Evolutionary conservation across 2,329 filamentous ascomycete genomes (phyloP), one percentile per base, ranked within the genome.

Genomic region (Bipolaris zeicola): DNA sequence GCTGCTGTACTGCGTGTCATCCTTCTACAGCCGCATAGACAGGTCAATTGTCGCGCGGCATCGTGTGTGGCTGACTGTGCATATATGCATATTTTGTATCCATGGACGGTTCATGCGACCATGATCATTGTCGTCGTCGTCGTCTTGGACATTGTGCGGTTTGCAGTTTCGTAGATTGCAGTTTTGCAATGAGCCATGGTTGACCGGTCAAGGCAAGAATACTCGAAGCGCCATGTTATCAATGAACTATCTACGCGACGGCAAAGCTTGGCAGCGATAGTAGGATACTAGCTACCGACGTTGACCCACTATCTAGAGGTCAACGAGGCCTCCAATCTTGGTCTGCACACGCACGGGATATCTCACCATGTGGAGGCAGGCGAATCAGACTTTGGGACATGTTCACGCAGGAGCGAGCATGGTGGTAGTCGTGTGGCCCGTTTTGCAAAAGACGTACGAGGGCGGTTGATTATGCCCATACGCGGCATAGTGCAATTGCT

Each of bases 1-100:
- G 31, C 50, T 54, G 55, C 38, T 52, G 55, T 55, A 44, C 50
- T 20, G 54, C 44, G 50, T 50, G 33, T 33, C 51, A 52, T 44
- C 39, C 39, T 61, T 41, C 34, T 48, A 50, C 36, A 42, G 42
- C 39, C 46, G 50, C 43, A 38, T 39, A 33, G 22, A 43, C 22
- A 52, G n/a, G 38, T 31, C 31, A 22, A 55, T 38, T 37, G 41
- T 49, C 41, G 43, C 36, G 50, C 50, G 48, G 38, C 37, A 34
- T 55, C 20, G 16, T 28, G 26, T 50, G 46, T 41, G 48, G 53
- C 42, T 55, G 48, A 55, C 48, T 55, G 49, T 55, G 43, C 48
- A 31, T 41, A 18, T 22, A 6, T 13, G 36, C 22, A 22, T 39
- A 20, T 26, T 14, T 33, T 16, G 42, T 36, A 45, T 45, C 42